These are phyloP conservation scores for Cercospora janseana DNA, from an alignment of 2,329 filamentous ascomycete species.

Conservation along the genomic window DNA sequence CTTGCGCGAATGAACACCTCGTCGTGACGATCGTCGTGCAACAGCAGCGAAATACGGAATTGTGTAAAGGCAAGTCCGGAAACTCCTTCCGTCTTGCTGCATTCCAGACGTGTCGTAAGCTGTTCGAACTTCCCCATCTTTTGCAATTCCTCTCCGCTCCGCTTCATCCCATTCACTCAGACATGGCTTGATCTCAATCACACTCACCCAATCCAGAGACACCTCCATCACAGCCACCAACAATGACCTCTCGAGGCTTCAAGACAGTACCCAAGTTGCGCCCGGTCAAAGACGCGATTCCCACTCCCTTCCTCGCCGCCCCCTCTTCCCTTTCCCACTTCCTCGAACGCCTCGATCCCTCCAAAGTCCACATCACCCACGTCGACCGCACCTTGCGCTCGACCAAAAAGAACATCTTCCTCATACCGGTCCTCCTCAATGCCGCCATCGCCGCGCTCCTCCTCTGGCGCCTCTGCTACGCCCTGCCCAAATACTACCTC, in stretches of 20 bases:
- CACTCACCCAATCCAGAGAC: not conserved
- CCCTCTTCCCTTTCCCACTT: conserved; percentile 65
- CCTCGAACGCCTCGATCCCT: conserved; percentile 62
- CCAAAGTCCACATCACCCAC: conserved; percentile 80
- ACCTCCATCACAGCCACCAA: not conserved
- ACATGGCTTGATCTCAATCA: not conserved
- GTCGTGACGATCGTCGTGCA: too few relatives aligned
- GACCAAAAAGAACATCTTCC: conserved; percentile 80
- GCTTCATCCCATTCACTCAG: not conserved
- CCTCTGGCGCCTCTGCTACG: conserved; percentile 64
- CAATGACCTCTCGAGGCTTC: conserved; percentile 7
- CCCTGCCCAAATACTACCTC: conserved; percentile 69
- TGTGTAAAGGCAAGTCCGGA: too few relatives aligned
- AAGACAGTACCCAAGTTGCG: not conserved
- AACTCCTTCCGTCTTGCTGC: too few relatives aligned
- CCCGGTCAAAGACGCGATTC: conserved; percentile 19
- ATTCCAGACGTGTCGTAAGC: conserved; percentile 1
- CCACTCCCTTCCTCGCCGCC: conserved; percentile 64
- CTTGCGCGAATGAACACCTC: too few relatives aligned
- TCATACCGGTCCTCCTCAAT: conserved; percentile 77
- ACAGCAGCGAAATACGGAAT: too few relatives aligned
- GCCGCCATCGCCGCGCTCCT: conserved; percentile 63
- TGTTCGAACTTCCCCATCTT: not conserved
- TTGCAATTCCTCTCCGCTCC: not conserved
- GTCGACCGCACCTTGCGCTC: conserved; percentile 67